These are phyloP conservation scores for Serendipita vermifera DNA, from an alignment of 768 basidiomycete genomes.

Conservation along the genomic window DNA sequence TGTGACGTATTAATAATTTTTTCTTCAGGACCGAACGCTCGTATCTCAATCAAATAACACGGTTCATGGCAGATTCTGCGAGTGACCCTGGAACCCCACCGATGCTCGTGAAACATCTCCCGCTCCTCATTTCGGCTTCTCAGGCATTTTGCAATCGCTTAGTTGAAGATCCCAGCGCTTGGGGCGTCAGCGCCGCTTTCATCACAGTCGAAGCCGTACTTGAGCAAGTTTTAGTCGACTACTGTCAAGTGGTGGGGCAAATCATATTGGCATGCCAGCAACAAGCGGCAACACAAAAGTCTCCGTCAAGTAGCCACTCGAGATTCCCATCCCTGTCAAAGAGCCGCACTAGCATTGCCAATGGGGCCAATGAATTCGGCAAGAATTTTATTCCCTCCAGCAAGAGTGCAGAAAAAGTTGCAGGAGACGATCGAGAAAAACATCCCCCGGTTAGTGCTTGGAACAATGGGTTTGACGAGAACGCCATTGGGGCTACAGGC, in stretches of 20 bases:
- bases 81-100: conserved; percentile 29
- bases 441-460: neutral
- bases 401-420: conserved; percentile 8
- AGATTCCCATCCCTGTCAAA: neutral
- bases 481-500: neutral
- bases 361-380: neutral
- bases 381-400: neutral
- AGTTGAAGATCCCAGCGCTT: conserved; percentile 49
- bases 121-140: conserved; percentile 38
- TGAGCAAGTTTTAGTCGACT: conserved; percentile 43
- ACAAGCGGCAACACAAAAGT: conserved; percentile 10
- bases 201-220: conserved; percentile 39
- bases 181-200: conserved; percentile 51
- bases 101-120: conserved; percentile 39
- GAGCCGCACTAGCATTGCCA: conserved; percentile 4
- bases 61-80: conserved; percentile 21
- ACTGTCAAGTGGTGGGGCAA: conserved; percentile 39
- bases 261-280: conserved; percentile 23
- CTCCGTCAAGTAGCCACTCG: neutral
- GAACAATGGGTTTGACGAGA: neutral
- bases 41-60: neutral
- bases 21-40: neutral
- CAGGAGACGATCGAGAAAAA: neutral
- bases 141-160: conserved; percentile 37
- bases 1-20: neutral